Evolutionary conservation across 345 rosid genomes (phyloP), one percentile per base, ranked within the genome.

Genomic region (Salix brachista): DNA sequence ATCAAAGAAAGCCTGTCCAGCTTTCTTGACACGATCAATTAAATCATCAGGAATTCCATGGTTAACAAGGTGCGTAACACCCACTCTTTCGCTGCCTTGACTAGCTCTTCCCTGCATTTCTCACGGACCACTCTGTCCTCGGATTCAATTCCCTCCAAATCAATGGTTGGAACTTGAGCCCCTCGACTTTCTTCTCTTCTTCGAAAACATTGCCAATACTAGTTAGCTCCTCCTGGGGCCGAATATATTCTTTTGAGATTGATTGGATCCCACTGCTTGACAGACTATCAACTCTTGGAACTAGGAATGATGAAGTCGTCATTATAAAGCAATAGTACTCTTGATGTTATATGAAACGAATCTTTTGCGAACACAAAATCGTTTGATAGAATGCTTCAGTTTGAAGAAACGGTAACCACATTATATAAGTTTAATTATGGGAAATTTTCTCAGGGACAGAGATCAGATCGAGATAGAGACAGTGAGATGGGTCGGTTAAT

Each of bases 11-110:
- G 36, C 85, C 75, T 81, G 68, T 0, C 99, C 99, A 0, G 92
- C 81, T 80, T 79, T 81, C 94, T 78, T 92, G 6, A 96, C 94
- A 0, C 90, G 81, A 36, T 90, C 89, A 6, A 85, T 85, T n/a
- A 96, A 89, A 0, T 89, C 91, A 6, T 76, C 75, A 0, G 92
- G 41, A 75, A 96, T 84, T 2, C 99, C 97, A 69, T 96, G 98
- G 89, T 92, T 93, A 44, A 93, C 86, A 14, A 93, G 84, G 84
- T 96, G 98, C 99, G 93, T 93, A 52, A 96, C 99, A 0, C 98
- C 97, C 97, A 96, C 0, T 90, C 94, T 70, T 52, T 74, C 21
- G 99, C 89, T 0, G 97, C 97, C 46, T 77, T 81, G 48, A 87
- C 85, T 14, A 96, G 86, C 48, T 86, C 80, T 42, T 85, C 88